phyloP scores from a whole-genome alignment of 768 basidiomycete genomes.

The Russula abietina region DNA sequence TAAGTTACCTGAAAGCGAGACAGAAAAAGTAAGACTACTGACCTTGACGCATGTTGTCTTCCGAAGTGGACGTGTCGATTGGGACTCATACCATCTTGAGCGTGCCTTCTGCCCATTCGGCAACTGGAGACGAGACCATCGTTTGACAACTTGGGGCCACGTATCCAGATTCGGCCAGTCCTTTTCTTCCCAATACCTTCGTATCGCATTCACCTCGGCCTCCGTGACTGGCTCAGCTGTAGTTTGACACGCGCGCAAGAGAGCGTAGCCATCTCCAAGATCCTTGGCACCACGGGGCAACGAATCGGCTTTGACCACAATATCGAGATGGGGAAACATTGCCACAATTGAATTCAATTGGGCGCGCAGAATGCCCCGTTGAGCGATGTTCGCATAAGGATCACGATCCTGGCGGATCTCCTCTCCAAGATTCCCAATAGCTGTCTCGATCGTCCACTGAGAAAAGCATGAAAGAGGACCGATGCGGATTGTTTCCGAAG shows the following conservation, averaged over 20 bases:
- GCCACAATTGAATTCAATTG: neutral
- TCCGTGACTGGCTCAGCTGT: neutral
- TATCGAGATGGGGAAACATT: too few relatives aligned
- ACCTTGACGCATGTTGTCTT: neutral
- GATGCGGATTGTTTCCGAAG: neutral
- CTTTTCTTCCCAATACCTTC: neutral
- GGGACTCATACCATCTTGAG: neutral
- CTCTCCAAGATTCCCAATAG: neutral
- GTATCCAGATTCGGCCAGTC: neutral
- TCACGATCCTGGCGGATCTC: neutral
- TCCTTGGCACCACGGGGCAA: neutral
- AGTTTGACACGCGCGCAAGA: neutral
- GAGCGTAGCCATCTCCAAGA: neutral
- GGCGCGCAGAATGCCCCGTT: neutral
- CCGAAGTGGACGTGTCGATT: neutral
- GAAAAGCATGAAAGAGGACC: neutral
- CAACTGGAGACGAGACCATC: neutral
- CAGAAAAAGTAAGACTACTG: neutral
- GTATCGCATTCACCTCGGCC: neutral
- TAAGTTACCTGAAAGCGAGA: too few relatives aligned
- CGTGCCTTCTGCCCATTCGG: neutral
- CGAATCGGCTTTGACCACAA: too few relatives aligned
- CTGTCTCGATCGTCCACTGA: neutral
- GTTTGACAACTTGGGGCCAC: neutral
- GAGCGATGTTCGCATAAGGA: neutral